phyloP scores from a whole-genome alignment of 1,284 basidiomycete species.

The Amylostereum areolatum region DNA sequence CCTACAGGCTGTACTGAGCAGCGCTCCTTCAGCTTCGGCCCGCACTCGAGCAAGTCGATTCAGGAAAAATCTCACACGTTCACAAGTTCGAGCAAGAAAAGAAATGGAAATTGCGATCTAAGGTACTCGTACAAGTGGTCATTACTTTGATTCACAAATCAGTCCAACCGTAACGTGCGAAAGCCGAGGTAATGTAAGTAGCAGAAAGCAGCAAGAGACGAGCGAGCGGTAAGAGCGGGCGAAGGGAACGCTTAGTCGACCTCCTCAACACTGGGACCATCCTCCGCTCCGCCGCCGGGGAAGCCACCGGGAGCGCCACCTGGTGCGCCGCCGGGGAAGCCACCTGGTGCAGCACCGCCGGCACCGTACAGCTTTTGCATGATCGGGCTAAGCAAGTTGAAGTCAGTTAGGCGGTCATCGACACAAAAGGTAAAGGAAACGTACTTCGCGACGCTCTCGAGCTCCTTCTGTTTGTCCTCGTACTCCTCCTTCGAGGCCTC shows the following conservation, averaged over 20 bases:
- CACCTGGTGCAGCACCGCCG: slow-evolving; percentile 59
- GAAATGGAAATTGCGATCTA: too few species aligned
- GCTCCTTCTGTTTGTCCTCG: slow-evolving; percentile 92
- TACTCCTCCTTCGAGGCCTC: slow-evolving; percentile 97
- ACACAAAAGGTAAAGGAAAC: background rate
- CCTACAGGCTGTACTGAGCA: too few species aligned
- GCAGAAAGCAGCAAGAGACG: background rate
- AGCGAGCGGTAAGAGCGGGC: background rate
- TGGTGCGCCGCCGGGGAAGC: slow-evolving; percentile 27
- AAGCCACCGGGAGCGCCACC: slow-evolving; percentile 45
- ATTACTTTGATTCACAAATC: too few species aligned
- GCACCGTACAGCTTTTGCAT: slow-evolving; percentile 89
- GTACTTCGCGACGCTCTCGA: slow-evolving; percentile 77
- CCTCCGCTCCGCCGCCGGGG: slow-evolving; percentile 37
- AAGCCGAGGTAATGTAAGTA: background rate
- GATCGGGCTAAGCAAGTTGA: slow-evolving; percentile 52
- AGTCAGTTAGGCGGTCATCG: background rate
- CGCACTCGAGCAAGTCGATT: too few species aligned
- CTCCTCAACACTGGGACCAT: slow-evolving; percentile 86
- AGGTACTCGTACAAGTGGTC: too few species aligned
- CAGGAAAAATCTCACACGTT: too few species aligned
- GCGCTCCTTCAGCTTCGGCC: too few species aligned
- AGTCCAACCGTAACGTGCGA: too few species aligned
- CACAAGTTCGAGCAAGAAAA: too few species aligned
- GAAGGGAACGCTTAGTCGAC: slow-evolving; percentile 51